A percentile compares a stretch with the other conserved stretches of the same genome.
Conservation (phyloP, 116 monocot species). For the Zostera marina region DNA sequence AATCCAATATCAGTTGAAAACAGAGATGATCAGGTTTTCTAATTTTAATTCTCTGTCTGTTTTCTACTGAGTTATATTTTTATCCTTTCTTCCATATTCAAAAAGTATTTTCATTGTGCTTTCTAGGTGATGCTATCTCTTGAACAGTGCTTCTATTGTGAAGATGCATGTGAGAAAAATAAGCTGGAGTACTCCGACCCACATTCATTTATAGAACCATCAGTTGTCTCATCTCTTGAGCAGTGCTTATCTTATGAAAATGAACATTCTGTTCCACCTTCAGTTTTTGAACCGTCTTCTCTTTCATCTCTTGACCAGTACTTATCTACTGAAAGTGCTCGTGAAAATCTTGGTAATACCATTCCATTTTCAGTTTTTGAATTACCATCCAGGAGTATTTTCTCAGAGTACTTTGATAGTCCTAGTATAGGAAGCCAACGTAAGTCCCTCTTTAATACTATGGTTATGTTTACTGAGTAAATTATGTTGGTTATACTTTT, state of each 20-base stretch:
- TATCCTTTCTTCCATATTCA: neutral
- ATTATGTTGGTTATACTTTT: neutral
- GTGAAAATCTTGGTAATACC: neutral
- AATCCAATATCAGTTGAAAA: neutral
- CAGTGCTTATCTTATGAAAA: slow-evolving; percentile 1
- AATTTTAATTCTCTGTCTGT: neutral
- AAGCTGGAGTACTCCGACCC: slow-evolving; percentile 15
- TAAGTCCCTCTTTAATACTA: neutral
- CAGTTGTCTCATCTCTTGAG: neutral
- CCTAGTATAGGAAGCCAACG: neutral
- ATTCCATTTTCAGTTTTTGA: slow-evolving; percentile 2
- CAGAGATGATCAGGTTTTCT: neutral
- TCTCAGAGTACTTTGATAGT: neutral
- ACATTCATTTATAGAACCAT: slow-evolving; percentile 28
- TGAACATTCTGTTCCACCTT: neutral
- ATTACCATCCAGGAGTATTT: neutral
- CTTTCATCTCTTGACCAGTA: neutral
- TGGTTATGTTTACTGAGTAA: neutral
- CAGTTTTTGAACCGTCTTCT: slow-evolving; percentile 10
- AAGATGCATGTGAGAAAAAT: slow-evolving; percentile 1
- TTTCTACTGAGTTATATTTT: neutral
- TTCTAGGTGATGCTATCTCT: slow-evolving; percentile 8
- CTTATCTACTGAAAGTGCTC: neutral
- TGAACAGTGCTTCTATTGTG: neutral
- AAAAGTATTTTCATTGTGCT: neutral